Conservation (phyloP, 148 eudicot genomes). For the Camellia granthamiana region DNA sequence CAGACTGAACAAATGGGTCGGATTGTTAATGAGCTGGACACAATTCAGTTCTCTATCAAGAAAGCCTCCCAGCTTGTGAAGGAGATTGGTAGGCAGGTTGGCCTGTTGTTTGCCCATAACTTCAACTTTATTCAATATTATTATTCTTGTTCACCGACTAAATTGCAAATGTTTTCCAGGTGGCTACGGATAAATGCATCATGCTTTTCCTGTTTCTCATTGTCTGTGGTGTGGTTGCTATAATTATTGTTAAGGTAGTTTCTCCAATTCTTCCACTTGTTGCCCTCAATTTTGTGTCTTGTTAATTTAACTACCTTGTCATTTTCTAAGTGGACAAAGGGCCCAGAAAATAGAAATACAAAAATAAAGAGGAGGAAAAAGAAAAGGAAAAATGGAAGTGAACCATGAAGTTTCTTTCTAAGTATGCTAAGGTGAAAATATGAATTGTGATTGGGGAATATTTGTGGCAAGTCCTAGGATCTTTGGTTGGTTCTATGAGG, state of each 20-base stretch:
- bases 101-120: slow-evolving; percentile 14
- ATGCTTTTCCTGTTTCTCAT: slow-evolving; percentile 91
- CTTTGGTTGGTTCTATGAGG: background rate
- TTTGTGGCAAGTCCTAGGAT: background rate
- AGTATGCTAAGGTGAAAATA: slow-evolving; percentile 2
- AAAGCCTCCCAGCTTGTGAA: slow-evolving; percentile 96
- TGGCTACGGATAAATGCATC: slow-evolving; percentile 97
- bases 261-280: slow-evolving; percentile 3
- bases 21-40: slow-evolving; percentile 89
- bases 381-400: background rate
- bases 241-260: slow-evolving; percentile 86
- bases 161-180: slow-evolving; percentile 41
- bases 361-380: background rate
- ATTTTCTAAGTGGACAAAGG: no score
- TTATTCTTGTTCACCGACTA: slow-evolving; percentile 7
- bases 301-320: background rate
- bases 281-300: background rate
- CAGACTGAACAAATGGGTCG: slow-evolving; percentile 99
- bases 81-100: slow-evolving; percentile 97
- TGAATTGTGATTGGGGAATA: background rate
- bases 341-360: background rate
- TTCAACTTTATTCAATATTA: background rate
- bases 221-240: slow-evolving; percentile 90
- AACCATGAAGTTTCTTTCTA: background rate
- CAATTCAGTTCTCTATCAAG: slow-evolving; percentile 91